phyloP scores from a whole-genome alignment of 1,284 basidiomycete genomes.

The Ceratobasidium sp. region DNA sequence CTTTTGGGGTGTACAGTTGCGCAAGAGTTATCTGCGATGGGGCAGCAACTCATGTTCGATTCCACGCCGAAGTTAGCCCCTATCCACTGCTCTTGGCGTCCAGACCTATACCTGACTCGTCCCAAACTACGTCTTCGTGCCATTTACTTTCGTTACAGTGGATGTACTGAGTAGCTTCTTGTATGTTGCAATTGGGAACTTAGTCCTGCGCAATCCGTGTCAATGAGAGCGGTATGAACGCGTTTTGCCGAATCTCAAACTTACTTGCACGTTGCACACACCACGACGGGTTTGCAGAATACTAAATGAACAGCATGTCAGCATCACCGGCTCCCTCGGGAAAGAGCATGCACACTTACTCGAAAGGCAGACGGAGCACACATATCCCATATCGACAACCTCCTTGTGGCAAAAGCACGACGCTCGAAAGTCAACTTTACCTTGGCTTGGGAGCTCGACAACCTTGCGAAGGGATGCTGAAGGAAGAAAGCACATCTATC shows the following conservation, averaged over 20 bases:
- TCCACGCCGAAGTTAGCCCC: too few relatives aligned
- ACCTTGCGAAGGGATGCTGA: constrained; percentile 80
- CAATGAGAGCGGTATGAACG: constrained; percentile 18
- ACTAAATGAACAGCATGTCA: constrained; percentile 60
- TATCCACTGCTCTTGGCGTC: too few relatives aligned
- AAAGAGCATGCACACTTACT: constrained; percentile 65
- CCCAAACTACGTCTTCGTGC: too few relatives aligned
- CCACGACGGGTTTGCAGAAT: constrained; percentile 91
- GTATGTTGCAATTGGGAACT: constrained; percentile 74
- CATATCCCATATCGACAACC: constrained; percentile 96
- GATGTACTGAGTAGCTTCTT: constrained; percentile 28
- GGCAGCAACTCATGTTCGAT: too few relatives aligned
- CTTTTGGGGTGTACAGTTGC: too few relatives aligned
- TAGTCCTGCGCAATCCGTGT: constrained; percentile 67
- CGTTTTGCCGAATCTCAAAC: constrained; percentile 49
- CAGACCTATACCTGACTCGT: too few relatives aligned
- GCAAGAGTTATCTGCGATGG: too few relatives aligned
- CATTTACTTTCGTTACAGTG: constrained; percentile 15
- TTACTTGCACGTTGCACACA: constrained; percentile 91
- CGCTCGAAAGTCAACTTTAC: constrained; percentile 95
- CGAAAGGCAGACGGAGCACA: constrained; percentile 95
- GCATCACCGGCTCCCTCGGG: not conserved
- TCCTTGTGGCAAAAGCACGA: constrained; percentile 99
- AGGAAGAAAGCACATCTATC: constrained; percentile 90
- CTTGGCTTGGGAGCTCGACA: constrained; percentile 89